These are phyloP conservation scores for Cyberlindnera maritima DNA, from an alignment of 805 yeast genomes.

Conservation along the genomic window DNA sequence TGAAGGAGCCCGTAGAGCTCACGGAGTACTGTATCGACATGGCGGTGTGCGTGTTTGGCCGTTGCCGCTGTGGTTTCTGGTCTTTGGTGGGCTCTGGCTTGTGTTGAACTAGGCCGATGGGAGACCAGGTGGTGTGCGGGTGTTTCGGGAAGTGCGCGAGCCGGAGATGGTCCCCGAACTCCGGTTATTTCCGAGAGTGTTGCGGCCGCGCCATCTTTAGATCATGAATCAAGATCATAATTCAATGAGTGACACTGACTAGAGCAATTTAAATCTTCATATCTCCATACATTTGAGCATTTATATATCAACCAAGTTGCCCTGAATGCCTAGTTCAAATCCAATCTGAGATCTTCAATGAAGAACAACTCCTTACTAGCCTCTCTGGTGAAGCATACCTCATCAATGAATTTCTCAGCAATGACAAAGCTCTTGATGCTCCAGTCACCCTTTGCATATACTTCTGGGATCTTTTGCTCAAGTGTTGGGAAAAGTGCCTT, in stretches of 20 bases:
- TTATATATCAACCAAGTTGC: too few species aligned
- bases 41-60: neutral
- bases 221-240: too few species aligned
- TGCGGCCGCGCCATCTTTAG: too few species aligned
- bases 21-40: constrained; percentile 53
- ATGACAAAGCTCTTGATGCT: constrained; percentile 38
- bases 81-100: neutral
- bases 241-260: too few species aligned
- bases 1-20: constrained; percentile 68
- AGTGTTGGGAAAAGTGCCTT: constrained; percentile 50
- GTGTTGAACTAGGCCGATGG: neutral
- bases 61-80: neutral
- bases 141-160: neutral
- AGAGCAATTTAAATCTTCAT: too few species aligned
- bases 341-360: constrained; percentile 24
- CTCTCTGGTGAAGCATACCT: constrained; percentile 42
- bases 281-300: too few species aligned
- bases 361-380: constrained; percentile 36
- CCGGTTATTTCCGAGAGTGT: too few species aligned
- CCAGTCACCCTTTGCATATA: constrained; percentile 50
- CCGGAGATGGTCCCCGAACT: too few species aligned
- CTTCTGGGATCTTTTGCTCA: constrained; percentile 50
- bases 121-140: neutral
- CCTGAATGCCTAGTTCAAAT: neutral
- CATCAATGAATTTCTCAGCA: constrained; percentile 52